phyloP scores from a whole-genome alignment of 148 eudicot genomes.

The Amaranthus hypochondriacus region DNA sequence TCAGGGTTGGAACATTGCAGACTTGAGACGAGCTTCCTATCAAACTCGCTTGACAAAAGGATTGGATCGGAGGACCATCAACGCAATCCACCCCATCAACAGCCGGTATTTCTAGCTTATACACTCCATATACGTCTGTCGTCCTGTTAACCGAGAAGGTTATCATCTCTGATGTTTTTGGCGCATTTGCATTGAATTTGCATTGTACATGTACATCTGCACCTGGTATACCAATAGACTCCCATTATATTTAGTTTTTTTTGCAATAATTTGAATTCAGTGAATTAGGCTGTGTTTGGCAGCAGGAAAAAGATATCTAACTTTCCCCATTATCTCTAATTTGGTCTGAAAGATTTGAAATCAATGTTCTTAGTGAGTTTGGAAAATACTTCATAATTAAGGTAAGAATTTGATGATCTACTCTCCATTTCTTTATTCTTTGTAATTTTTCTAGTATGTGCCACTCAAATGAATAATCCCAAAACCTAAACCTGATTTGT shows the following conservation, averaged over 20 bases:
- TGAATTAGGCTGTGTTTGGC: background rate
- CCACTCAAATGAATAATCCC: background rate
- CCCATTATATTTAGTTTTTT: slow-evolving; percentile 1
- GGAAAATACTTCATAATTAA: no score
- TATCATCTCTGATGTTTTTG: slow-evolving; percentile 53
- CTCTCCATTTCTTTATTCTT: background rate
- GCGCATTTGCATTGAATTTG: slow-evolving; percentile 50
- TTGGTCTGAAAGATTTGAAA: no score
- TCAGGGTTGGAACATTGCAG: slow-evolving; percentile 44
- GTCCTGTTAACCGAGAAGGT: slow-evolving; percentile 58
- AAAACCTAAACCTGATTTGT: background rate
- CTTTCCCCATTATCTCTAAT: no score
- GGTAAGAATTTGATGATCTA: no score
- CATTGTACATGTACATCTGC: slow-evolving; percentile 69
- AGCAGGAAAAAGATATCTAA: background rate
- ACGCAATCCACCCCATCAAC: slow-evolving; percentile 61
- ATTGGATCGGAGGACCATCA: slow-evolving; percentile 53
- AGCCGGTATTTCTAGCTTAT: slow-evolving; percentile 59
- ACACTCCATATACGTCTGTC: slow-evolving; percentile 53
- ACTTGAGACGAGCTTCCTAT: slow-evolving; percentile 36
- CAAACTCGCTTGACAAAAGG: slow-evolving; percentile 58
- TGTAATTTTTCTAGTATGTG: background rate
- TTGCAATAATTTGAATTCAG: background rate
- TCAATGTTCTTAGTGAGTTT: no score
- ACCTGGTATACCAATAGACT: slow-evolving; percentile 28